phyloP scores from a whole-genome alignment of 2,329 filamentous ascomycete genomes.

The Ophiostoma piceae region DNA sequence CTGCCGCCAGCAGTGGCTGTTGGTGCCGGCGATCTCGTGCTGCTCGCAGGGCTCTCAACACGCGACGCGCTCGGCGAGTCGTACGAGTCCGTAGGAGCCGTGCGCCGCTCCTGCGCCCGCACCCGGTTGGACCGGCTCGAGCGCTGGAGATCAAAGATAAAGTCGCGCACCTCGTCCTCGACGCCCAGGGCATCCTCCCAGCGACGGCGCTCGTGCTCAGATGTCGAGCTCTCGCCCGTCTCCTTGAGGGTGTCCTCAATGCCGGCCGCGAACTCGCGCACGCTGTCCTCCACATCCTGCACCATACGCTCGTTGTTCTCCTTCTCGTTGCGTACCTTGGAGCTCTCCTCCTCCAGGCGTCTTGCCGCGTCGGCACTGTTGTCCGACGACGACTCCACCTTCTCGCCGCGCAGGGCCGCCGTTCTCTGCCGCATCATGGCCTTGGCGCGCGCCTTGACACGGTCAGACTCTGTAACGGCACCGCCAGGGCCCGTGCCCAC shows the following conservation, averaged over 20 bases:
- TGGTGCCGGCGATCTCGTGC: conserved; percentile 47
- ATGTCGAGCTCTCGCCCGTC: conserved; percentile 65
- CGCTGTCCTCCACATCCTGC: conserved; percentile 90
- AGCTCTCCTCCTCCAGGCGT: conserved; percentile 82
- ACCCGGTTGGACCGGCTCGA: conserved; percentile 72
- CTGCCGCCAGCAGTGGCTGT: conserved; percentile 49
- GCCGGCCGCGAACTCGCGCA: conserved; percentile 76
- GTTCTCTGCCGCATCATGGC: conserved; percentile 99
- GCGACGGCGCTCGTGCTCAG: conserved; percentile 82
- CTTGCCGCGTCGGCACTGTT: conserved; percentile 76
- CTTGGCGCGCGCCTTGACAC: conserved; percentile 88
- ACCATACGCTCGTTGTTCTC: conserved; percentile 97
- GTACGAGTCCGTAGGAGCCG: not conserved
- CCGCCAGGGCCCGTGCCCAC: conserved; percentile 92
- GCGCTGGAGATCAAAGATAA: conserved; percentile 93
- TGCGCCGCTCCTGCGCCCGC: conserved; percentile 52
- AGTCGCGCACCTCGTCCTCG: conserved; percentile 93
- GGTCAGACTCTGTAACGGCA: conserved; percentile 83
- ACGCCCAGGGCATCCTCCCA: conserved; percentile 97
- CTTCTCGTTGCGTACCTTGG: conserved; percentile 73
- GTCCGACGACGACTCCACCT: conserved; percentile 57
- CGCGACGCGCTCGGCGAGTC: conserved; percentile 28
- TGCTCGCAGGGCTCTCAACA: conserved; percentile 22
- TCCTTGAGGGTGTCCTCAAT: conserved; percentile 87
- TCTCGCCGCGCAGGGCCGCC: conserved; percentile 83